Evolutionary conservation across 2,329 filamentous ascomycete species (phyloP), one percentile per base, ranked within the genome.

Genomic region (Aureobasidium musti): DNA sequence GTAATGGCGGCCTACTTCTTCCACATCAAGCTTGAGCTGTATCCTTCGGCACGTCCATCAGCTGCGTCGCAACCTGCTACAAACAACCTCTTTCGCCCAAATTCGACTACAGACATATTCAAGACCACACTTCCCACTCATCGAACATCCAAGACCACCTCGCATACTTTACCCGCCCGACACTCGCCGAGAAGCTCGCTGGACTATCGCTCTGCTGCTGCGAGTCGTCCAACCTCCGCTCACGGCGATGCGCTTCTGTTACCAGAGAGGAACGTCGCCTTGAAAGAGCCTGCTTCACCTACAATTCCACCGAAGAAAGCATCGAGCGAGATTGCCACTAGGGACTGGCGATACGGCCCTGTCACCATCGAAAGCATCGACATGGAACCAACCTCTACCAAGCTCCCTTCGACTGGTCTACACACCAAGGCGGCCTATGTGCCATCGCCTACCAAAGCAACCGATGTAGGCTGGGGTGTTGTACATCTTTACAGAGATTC

Each of bases 401-500:
- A 85, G 77, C 74, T 85, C 77, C 76, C 84, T 75, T 72, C 82
- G 30, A 83, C 86, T 6, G 91, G 90, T 6, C 86, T 89, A 60
- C 89, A 91, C 67, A 96, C 93, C 1, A 97, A 93, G 76, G 95
- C 91, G 5, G 84, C 86, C 69, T 96, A 89, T 74, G 80, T 91
- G 23, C 88, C 90, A 0, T 82, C 94, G 0, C 85, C 89, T 66
- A 85, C 87, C 19, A 83, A 84, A 68, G 87, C 89, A 65, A 92
- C 91, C 0, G 90, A 96, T 68, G 83, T 92, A 1, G 91, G 92
- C 49, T 97, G 92, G 89, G 95, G 95, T 1, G 87, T 98, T 17
- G 92, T 99, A 2, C 95, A 97, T 76, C 84, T 99, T 33, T 99
- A 97, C 76, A 87, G 93, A 11, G 94, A 98, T 77, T 86, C 86